Base-by-base conservation (phyloP, 2,329 filamentous ascomycete genomes). In the Beauveria bassiana region DNA sequence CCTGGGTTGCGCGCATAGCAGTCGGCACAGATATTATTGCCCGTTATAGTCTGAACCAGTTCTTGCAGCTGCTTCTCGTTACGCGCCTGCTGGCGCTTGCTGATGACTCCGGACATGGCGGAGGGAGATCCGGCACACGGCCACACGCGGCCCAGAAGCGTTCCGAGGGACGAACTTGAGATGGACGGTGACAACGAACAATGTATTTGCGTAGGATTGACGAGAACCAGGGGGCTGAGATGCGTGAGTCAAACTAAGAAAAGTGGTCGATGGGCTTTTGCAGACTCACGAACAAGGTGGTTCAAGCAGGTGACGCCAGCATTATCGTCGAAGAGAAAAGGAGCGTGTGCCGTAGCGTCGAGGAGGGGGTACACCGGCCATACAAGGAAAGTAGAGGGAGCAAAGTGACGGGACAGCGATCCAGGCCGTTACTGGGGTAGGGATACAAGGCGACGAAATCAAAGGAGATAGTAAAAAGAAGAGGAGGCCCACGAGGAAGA, bases 31-130 rank as follows among this genome's bases (percentile, higher is more conserved):
- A 86, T 80, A 73, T 95, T 92, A 79, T 99, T 99, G 63, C 95
- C 95, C 9, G 92, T 85, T 10, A 96, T 69, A 43, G 80, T 86
- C 67, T 89, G 89, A 67, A 98, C 88, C 65, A 99, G 84, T 53
- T 98, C 93, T 71, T 97, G 91, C 67, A 99, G 81, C 61, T 86
- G 81, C 73, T 91, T 91, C 80, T 99, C 95, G 76, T 99, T 97
- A 77, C 95, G 93, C 81, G 90, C 91, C 82, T 97, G 93, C 79
- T 97, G 91, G 77, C 95, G 91, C 83, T 98, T 99, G 81, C 88
- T 96, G 74, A 96, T 81, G 50, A 86, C 81, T 61, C 84, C 82
- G 61, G 90, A 83, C 90, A 93, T 95, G 66, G 53, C 64, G 16
- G 38, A 40, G 51, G 31, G 8, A 52, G 38, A 18, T 34, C 24